Percentiles rank a stretch among this genome's conserved stretches.
Evolutionary conservation across 2,329 filamentous ascomycete species (phyloP).

Genomic region (Claviceps sorghi): DNA sequence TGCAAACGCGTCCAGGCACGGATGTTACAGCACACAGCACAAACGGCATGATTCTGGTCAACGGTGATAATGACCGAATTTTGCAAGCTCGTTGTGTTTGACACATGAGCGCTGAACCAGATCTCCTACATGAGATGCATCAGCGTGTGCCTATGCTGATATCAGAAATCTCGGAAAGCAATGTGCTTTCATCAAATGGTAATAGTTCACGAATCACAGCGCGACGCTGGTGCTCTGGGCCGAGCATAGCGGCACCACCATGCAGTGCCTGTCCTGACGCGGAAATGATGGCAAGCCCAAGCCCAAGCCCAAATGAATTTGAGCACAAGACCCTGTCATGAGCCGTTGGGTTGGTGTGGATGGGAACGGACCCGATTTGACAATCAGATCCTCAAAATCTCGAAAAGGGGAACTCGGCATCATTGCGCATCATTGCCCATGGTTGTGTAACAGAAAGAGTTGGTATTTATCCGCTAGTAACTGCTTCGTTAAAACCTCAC

Average conservation of each 20-base stretch:
- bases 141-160: not conserved
- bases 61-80: not conserved
- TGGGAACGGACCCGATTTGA: too few relatives aligned
- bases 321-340: too few relatives aligned
- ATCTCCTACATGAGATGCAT: not conserved
- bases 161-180: not conserved
- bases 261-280: too few relatives aligned
- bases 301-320: too few relatives aligned
- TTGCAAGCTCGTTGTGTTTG: not conserved
- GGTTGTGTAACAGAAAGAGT: constrained; percentile 2
- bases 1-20: not conserved
- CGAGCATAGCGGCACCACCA: too few relatives aligned
- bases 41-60: not conserved
- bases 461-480: constrained; percentile 3
- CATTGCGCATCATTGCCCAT: not conserved
- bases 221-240: too few relatives aligned
- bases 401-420: not conserved
- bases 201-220: too few relatives aligned
- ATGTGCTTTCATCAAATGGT: not conserved
- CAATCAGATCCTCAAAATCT: not conserved
- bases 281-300: too few relatives aligned
- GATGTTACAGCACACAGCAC: not conserved
- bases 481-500: not conserved
- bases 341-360: too few relatives aligned
- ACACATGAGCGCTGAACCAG: not conserved